Conservation (phyloP, 1,284 basidiomycete species). For the Cryptococcus deneoformans region DNA sequence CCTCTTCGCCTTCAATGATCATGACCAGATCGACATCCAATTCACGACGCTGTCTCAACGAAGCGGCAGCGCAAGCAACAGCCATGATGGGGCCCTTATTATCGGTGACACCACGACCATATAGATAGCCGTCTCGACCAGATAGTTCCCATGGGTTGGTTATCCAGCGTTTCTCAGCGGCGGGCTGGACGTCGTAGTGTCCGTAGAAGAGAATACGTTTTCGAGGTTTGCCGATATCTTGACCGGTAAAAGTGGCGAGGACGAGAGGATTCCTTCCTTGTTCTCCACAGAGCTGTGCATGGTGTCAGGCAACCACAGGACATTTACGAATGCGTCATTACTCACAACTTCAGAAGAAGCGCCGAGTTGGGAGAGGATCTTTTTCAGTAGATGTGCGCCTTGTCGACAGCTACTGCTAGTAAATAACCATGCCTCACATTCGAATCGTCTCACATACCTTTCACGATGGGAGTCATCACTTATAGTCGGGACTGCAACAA, state of each 20-base stretch:
- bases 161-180: constrained; percentile 71
- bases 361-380: constrained; percentile 79
- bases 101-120: constrained; percentile 87
- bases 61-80: constrained; percentile 81
- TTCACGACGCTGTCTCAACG: constrained; percentile 66
- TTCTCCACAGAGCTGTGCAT: constrained; percentile 46
- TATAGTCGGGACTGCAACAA: constrained; percentile 83
- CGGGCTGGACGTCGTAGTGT: constrained; percentile 90
- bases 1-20: constrained; percentile 94
- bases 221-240: constrained; percentile 49
- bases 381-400: constrained; percentile 87
- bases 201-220: constrained; percentile 84
- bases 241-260: constrained; percentile 74
- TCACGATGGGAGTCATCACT: constrained; percentile 72
- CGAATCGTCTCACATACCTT: constrained; percentile 51
- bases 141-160: constrained; percentile 79
- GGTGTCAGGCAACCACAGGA: not conserved
- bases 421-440: not conserved
- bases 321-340: constrained; percentile 2
- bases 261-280: constrained; percentile 75
- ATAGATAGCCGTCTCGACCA: constrained; percentile 83
- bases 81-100: constrained; percentile 94
- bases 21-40: constrained; percentile 86
- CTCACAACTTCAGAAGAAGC: constrained; percentile 70
- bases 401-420: constrained; percentile 62